A percentile compares a stretch with the other conserved stretches of the same genome.
Conservation (phyloP, 768 basidiomycete species). For the Peribolospora kevripleyi region DNA sequence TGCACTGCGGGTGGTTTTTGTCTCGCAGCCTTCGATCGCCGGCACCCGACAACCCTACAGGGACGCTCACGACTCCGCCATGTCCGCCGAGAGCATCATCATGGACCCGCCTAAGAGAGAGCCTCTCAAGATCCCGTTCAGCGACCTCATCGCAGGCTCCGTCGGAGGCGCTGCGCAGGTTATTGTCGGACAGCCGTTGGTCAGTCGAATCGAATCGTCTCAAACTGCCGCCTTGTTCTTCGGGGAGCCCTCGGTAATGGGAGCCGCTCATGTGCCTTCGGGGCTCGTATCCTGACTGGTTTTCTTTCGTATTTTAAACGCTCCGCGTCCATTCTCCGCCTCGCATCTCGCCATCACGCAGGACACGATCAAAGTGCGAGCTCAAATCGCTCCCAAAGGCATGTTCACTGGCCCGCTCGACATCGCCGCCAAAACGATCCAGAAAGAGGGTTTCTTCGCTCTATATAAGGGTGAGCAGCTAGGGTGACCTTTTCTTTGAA, state of each 20-base stretch:
- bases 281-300: background rate
- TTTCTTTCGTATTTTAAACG: no score
- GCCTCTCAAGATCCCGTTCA: conserved; percentile 9
- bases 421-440: conserved; percentile 52
- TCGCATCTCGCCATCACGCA: background rate
- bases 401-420: conserved; percentile 74
- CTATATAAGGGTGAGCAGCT: conserved; percentile 58
- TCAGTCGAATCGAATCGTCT: conserved; percentile 24
- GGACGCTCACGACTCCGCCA: no score
- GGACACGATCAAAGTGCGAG: conserved; percentile 18
- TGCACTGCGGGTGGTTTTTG: no score
- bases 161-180: conserved; percentile 84
- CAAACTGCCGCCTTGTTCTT: background rate
- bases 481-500: background rate
- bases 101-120: background rate
- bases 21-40: no score
- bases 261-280: background rate
- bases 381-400: conserved; percentile 22
- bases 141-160: conserved; percentile 49
- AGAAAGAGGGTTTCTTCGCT: conserved; percentile 73
- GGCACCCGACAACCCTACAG: no score
- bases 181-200: conserved; percentile 73
- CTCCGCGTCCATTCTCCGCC: background rate
- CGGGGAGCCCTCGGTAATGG: background rate
- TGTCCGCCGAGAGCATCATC: background rate